Base-by-base conservation (phyloP, 257 asterid species). In the Plectranthus barbatus region DNA sequence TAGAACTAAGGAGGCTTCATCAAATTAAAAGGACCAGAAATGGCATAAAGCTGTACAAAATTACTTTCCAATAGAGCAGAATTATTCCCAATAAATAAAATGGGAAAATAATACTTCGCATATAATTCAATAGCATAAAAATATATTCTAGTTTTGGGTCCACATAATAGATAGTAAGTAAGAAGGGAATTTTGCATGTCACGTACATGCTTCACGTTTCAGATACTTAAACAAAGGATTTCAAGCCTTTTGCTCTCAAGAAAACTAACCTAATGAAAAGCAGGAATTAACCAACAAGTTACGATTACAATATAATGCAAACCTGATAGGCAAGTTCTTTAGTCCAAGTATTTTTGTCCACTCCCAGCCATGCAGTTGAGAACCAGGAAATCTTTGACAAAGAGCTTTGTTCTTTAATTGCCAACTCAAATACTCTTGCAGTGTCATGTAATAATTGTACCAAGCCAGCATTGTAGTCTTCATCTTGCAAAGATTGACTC, bases 321-420 rank as follows among this genome's bases (percentile, higher is more conserved):
- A 90, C 99, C 99, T 93, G 99, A 79, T 93, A 93, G 39, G 99
- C 85, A 53, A 93, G 80, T 54, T 63, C 87, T 83, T 87, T 93
- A 45, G 79, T 79, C 97, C 97, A 93, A 52, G 87, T 85, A 81
- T 71, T 76, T 73, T 73, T 87, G 80, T 90, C 99, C 69, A 77
- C 82, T 47, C 99, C 96, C 58, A 86, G 88, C 97, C 97, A 93
- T 49, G 90, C 83, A 72, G 88, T 76, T 58, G 97, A 82, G 79
- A 93, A 87, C 99, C 99, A 93, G 24, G 86, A 77, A 14, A 66
- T 68, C 75, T 86, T 90, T n/a, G 92, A 87, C 57, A 49, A 61
- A 54, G 85, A 75, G 69, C 70, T 80, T 21, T 81, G 83, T 73
- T 90, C 85, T 81, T 77, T 87, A 66, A 93, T 77, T 51, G 88